Evolutionary conservation across 2,329 filamentous ascomycete genomes (phyloP).

Genomic region (Calcarisporium arbuscula): DNA sequence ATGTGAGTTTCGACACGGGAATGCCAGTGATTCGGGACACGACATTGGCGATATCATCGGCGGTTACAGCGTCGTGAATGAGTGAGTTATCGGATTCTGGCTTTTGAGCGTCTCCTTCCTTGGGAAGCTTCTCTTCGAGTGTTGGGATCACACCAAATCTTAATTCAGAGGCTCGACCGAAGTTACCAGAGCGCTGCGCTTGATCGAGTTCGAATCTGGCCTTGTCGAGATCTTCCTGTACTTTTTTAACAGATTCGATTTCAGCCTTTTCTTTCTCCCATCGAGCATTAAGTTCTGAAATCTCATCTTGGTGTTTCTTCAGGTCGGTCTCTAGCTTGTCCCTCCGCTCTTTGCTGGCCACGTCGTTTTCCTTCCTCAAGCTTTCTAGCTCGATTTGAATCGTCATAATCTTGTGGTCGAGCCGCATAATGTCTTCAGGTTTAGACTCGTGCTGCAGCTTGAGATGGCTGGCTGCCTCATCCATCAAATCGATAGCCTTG

Average conservation of each 20-base stretch:
- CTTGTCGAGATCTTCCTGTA: slow-evolving; percentile 82
- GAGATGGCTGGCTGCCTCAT: slow-evolving; percentile 86
- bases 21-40: slow-evolving; percentile 91
- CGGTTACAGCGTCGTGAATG: slow-evolving; percentile 89
- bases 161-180: slow-evolving; percentile 83
- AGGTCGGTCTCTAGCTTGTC: slow-evolving; percentile 78
- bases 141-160: slow-evolving; percentile 81
- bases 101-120: slow-evolving; percentile 52
- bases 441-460: slow-evolving; percentile 95
- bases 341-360: slow-evolving; percentile 79
- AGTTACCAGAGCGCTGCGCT: slow-evolving; percentile 82
- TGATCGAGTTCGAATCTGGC: slow-evolving; percentile 80
- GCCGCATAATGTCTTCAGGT: slow-evolving; percentile 84
- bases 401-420: slow-evolving; percentile 94
- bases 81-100: slow-evolving; percentile 45
- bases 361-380: slow-evolving; percentile 85
- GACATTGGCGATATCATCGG: slow-evolving; percentile 89
- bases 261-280: slow-evolving; percentile 89
- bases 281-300: slow-evolving; percentile 64
- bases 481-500: slow-evolving; percentile 94
- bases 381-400: slow-evolving; percentile 96
- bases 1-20: slow-evolving; percentile 84
- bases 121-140: slow-evolving; percentile 72
- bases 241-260: slow-evolving; percentile 79
- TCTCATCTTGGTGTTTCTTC: slow-evolving; percentile 71